Percentiles rank a stretch among this genome's conserved stretches.
Evolutionary conservation across 1,139 yeast species (phyloP).

Genomic region (Taphrina communis): DNA sequence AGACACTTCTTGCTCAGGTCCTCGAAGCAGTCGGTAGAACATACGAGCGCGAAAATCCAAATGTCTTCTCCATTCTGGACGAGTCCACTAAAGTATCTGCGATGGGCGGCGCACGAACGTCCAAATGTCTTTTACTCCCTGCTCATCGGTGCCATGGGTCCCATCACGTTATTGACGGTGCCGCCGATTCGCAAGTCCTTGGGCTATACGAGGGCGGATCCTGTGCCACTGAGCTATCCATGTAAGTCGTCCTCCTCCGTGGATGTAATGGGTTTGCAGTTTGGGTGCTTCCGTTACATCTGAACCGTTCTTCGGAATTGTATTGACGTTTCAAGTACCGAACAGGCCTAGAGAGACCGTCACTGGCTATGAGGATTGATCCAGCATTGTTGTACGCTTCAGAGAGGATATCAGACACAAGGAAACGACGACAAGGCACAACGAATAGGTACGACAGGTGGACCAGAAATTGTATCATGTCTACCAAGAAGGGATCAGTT

Average conservation of each 20-base stretch:
- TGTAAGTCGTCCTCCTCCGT: slow-evolving; percentile 10
- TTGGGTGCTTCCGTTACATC: background rate
- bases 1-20: too few relatives aligned
- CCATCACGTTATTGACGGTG: slow-evolving; percentile 23
- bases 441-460: background rate
- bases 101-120: slow-evolving; percentile 41
- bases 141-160: slow-evolving; percentile 36
- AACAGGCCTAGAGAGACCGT: slow-evolving; percentile 17
- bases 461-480: background rate
- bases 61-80: slow-evolving; percentile 40
- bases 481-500: background rate
- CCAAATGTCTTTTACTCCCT: slow-evolving; percentile 39
- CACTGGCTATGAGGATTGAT: too few relatives aligned
- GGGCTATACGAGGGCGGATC: slow-evolving; percentile 28
- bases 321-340: slow-evolving; percentile 4
- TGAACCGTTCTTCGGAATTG: background rate
- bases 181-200: slow-evolving; percentile 32
- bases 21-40: too few relatives aligned
- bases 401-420: background rate
- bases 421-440: background rate
- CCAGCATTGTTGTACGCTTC: too few relatives aligned
- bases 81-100: slow-evolving; percentile 27
- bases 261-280: too few relatives aligned
- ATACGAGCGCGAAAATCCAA: too few relatives aligned
- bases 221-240: slow-evolving; percentile 38